Percentiles rank a stretch among this genome's conserved stretches.
phyloP scores from a whole-genome alignment of 2,329 filamentous ascomycete genomes.

The Aureobasidium sp. region DNA sequence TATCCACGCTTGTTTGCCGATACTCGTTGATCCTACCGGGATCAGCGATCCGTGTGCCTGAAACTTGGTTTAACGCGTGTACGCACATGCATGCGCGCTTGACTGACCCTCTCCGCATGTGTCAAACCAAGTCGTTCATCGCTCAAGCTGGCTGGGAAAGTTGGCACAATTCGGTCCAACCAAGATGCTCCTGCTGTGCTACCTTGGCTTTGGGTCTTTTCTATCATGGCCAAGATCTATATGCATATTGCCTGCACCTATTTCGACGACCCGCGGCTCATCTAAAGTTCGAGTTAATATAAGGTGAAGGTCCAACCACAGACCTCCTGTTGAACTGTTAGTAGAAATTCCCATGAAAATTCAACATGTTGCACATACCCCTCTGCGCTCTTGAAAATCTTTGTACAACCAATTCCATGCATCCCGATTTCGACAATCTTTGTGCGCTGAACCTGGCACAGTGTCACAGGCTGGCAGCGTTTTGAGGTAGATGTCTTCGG shows the following conservation, averaged over 20 bases:
- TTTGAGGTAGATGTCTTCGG: constrained; percentile 30
- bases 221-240: background rate
- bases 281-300: background rate
- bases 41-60: constrained; percentile 3
- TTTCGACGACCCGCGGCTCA: background rate
- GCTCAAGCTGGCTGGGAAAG: background rate
- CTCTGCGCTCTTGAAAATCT: constrained; percentile 24
- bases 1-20: background rate
- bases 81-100: background rate
- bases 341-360: background rate
- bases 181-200: constrained; percentile 6
- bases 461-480: constrained; percentile 35
- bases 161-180: constrained; percentile 4
- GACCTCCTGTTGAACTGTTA: constrained; percentile 2
- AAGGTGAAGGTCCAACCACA: constrained; percentile 7
- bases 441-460: constrained; percentile 5
- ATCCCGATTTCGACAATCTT: constrained; percentile 23
- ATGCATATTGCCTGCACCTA: background rate
- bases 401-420: constrained; percentile 25
- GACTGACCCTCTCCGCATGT: background rate
- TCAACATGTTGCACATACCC: background rate
- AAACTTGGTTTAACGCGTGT: constrained; percentile 8
- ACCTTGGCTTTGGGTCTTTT: background rate
- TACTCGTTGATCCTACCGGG: background rate
- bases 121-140: constrained; percentile 4